These are phyloP conservation scores for Takakia lepidozioides DNA, from an alignment of 225 moss, liverwort and hornwort genomes.

Conservation along the genomic window DNA sequence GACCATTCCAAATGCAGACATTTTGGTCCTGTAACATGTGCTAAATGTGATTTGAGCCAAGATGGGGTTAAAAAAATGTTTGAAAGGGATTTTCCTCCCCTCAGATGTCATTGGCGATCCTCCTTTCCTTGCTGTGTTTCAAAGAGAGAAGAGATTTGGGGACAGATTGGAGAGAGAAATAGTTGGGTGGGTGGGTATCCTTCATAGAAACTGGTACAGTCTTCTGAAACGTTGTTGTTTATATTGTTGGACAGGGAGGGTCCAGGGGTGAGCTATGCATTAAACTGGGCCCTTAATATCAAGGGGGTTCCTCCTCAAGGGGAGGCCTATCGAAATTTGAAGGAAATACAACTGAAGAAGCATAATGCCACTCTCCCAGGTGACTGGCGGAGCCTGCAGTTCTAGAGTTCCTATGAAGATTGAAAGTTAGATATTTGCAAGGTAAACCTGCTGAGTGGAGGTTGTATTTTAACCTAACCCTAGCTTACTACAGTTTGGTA, in stretches of 20 bases:
- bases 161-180: background rate
- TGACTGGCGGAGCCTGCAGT: slow-evolving; percentile 7
- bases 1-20: no score
- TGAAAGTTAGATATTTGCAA: no score
- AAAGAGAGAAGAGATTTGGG: background rate
- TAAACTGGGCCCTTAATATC: slow-evolving; percentile 56
- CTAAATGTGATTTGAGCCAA: no score
- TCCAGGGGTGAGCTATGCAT: slow-evolving; percentile 45
- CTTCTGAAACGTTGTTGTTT: background rate
- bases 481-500: no score
- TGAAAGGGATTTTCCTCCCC: no score
- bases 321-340: slow-evolving; percentile 46
- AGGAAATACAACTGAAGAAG: slow-evolving; percentile 40
- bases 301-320: slow-evolving; percentile 41
- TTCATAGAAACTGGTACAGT: no score
- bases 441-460: no score
- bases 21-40: no score
- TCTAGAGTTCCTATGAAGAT: no score
- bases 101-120: no score
- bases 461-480: no score
- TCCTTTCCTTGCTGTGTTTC: background rate
- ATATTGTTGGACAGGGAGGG: slow-evolving; percentile 34
- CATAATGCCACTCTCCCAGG: slow-evolving; percentile 45
- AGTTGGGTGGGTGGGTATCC: background rate
- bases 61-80: no score